Percentiles rank a stretch among this genome's conserved stretches.
phyloP scores from a whole-genome alignment of 306 rosid species.

The Elaeagnus macrophylla region DNA sequence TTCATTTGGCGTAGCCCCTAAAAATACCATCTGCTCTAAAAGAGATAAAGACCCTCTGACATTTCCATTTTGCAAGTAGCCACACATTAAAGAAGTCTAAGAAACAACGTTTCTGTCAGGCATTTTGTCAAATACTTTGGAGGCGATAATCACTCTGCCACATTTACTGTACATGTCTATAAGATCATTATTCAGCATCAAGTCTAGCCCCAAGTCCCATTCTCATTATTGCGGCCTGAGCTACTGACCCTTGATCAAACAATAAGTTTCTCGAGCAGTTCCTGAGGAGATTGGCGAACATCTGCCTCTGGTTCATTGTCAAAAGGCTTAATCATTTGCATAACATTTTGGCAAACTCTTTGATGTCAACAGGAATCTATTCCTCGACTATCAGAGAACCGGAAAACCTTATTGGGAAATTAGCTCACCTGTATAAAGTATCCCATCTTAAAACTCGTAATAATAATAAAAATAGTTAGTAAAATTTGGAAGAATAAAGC shows the following conservation, averaged over 20 bases:
- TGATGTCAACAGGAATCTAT: no score
- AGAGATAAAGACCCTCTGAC: slow-evolving; percentile 29
- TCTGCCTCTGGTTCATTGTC: slow-evolving; percentile 30
- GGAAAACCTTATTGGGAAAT: no score
- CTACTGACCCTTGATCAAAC: slow-evolving; percentile 33
- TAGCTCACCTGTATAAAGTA: no score
- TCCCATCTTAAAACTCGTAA: no score
- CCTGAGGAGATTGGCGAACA: slow-evolving; percentile 26
- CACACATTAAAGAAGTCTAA: slow-evolving; percentile 42
- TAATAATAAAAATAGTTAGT: no score
- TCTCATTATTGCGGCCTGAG: slow-evolving; percentile 35
- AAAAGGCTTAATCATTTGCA: not conserved
- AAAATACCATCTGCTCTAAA: slow-evolving; percentile 34
- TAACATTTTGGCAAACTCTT: no score
- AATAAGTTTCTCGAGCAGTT: slow-evolving; percentile 34
- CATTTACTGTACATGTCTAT: slow-evolving; percentile 53
- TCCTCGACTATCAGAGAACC: no score
- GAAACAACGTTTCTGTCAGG: slow-evolving; percentile 39
- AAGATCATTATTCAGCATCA: slow-evolving; percentile 45
- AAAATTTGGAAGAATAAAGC: no score
- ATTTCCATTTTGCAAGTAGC: slow-evolving; percentile 36
- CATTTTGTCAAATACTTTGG: slow-evolving; percentile 44
- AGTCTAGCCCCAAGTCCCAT: slow-evolving; percentile 32
- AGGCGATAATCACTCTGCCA: slow-evolving; percentile 25
- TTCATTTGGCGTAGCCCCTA: slow-evolving; percentile 29